Conservation (phyloP, 495 filamentous ascomycete genomes). For the Hyaloscypha bicolor region DNA sequence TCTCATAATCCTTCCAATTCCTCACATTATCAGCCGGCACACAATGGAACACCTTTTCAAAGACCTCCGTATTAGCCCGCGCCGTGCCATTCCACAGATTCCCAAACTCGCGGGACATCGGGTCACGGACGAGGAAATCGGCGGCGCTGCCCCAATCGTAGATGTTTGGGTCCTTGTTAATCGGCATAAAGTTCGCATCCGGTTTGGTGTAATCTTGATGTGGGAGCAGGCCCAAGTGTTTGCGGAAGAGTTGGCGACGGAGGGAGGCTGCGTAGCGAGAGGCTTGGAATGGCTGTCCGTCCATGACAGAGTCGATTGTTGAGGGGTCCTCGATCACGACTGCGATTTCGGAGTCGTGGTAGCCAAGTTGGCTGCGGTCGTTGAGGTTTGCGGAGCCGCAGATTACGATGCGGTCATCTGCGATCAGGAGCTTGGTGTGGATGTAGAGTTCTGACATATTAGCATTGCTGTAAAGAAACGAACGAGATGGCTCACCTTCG, state of each 20-base stretch:
- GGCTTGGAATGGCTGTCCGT: constrained; percentile 67
- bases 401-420: constrained; percentile 86
- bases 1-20: constrained; percentile 85
- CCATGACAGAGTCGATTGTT: constrained; percentile 70
- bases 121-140: constrained; percentile 76
- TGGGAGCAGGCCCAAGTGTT: constrained; percentile 84
- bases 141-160: constrained; percentile 82
- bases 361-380: constrained; percentile 88
- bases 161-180: constrained; percentile 65
- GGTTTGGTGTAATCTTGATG: constrained; percentile 64
- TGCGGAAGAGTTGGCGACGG: constrained; percentile 83
- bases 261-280: constrained; percentile 83
- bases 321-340: constrained; percentile 76
- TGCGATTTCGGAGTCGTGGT: constrained; percentile 78
- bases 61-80: constrained; percentile 79
- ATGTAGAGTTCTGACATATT: constrained; percentile 65
- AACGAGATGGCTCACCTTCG: constrained; percentile 47
- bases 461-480: not conserved
- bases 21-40: constrained; percentile 81
- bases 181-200: constrained; percentile 74
- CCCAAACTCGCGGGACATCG: constrained; percentile 66
- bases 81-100: constrained; percentile 75
- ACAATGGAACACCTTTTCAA: constrained; percentile 81
- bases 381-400: constrained; percentile 94
- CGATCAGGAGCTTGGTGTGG: constrained; percentile 91